Evolutionary conservation across 805 yeast species (phyloP), one percentile per base, ranked within the genome.

Genomic region (Yamadazyma akitaensis): DNA sequence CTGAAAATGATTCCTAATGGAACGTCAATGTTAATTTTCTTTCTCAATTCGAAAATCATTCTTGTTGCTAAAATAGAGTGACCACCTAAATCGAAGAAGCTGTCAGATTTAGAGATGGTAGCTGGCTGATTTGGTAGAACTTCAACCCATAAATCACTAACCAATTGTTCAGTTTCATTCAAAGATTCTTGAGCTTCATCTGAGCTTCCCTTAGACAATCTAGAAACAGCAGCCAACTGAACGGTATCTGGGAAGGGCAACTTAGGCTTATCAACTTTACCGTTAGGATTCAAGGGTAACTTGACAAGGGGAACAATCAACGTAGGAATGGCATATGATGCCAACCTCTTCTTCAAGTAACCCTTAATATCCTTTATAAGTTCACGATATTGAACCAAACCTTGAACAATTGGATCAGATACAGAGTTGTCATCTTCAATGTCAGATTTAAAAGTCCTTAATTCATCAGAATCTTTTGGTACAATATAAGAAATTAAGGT

Each of bases 41-140:
- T 85, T 63, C 97, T 80, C 56, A 94, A 78, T 55, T 87, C 91
- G 59, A 94, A 94, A 51, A 94, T 92, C 97, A 94, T 90, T 63
- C 95, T 81, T 0, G 99, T 95, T 7, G 98, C 98, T 52, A 94
- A 73, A 58, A 94, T 92, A 1, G 98, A 92, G 67, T 94, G 99
- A 2, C 99, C 99, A 49, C 99, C 99, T 44, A 95, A 72, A 62
- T 94, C 99, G 60, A 94, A 94, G 79, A 94, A 94, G 1, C 96
- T 87, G 64, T 94, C 99, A 2, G 79, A 78, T 30, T 85, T 84
- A 26, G 84, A 74, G 37, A 90, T 77, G 2, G 86, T 69, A 1
- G 92, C 85, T 6, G 97, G 97, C 52, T 81, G 78, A 54, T 82
- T 85, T 37, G 98, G 98, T 55, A 94, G 75, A 11, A 94, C 85